These are phyloP conservation scores for Xylaria sp. DNA, from an alignment of 2,329 filamentous ascomycete genomes.

Conservation along the genomic window DNA sequence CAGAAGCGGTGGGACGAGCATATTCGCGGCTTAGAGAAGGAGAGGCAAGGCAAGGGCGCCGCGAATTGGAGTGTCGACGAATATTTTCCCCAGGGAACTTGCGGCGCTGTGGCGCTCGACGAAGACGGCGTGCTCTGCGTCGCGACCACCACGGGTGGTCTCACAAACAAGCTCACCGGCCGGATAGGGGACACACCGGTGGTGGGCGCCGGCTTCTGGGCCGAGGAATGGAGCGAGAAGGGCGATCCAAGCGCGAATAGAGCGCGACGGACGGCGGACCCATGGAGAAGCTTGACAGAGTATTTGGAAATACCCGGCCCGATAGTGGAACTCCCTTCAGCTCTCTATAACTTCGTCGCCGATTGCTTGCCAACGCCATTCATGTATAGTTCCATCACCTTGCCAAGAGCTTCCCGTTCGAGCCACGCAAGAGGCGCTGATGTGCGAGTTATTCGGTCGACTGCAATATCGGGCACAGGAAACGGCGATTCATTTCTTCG, in stretches of 20 bases:
- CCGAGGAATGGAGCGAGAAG: constrained; percentile 75
- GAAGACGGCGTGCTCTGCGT: constrained; percentile 72
- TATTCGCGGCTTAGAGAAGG: constrained; percentile 58
- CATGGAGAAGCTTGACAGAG: constrained; percentile 30
- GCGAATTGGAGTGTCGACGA: constrained; percentile 64
- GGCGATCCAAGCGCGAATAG: constrained; percentile 41
- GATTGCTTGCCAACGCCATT: constrained; percentile 64
- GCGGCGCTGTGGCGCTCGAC: constrained; percentile 82
- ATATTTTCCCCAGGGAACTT: constrained; percentile 82
- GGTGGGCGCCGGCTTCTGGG: constrained; percentile 86
- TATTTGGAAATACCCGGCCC: constrained; percentile 37
- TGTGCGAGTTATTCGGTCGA: constrained; percentile 47
- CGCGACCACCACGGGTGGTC: constrained; percentile 73
- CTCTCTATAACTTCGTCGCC: constrained; percentile 56
- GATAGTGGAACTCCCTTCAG: constrained; percentile 47
- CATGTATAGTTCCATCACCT: constrained; percentile 44
- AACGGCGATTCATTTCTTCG: constrained; percentile 90
- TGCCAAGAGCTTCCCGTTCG: neutral
- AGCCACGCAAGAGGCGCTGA: constrained; percentile 7
- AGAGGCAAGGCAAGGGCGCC: constrained; percentile 46
- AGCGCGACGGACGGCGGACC: neutral
- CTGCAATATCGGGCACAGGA: constrained; percentile 77
- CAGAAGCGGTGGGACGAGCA: constrained; percentile 81
- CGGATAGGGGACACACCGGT: constrained; percentile 86
- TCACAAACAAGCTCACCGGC: constrained; percentile 89